phyloP scores from a whole-genome alignment of 2,329 filamentous ascomycete genomes.

The Aspergillus sp. region DNA sequence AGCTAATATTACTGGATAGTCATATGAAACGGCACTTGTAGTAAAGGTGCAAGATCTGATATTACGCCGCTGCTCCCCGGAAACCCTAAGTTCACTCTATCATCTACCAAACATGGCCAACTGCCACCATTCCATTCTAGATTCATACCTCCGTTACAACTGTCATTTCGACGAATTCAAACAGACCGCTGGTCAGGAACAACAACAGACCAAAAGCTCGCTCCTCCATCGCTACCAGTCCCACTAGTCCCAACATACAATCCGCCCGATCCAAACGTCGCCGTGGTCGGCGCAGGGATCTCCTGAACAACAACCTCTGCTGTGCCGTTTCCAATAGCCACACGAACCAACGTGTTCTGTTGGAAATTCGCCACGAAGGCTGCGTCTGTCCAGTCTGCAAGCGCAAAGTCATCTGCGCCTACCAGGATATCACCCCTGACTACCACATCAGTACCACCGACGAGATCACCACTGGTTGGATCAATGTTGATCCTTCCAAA shows the following conservation, averaged over 20 bases:
- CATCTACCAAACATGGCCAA: no score
- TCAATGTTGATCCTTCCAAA: neutral
- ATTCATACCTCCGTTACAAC: no score
- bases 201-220: neutral
- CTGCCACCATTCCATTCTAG: no score
- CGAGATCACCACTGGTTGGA: neutral
- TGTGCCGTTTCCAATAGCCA: neutral
- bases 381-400: neutral
- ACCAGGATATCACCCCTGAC: neutral
- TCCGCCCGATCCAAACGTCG: neutral
- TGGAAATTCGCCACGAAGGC: neutral
- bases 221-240: neutral
- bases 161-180: neutral
- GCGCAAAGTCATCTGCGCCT: neutral
- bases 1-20: no score
- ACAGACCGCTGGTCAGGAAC: neutral
- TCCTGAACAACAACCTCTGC: neutral
- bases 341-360: neutral
- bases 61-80: no score
- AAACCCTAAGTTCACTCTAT: no score
- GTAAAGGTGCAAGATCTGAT: no score
- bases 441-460: neutral
- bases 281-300: neutral
- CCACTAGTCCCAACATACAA: neutral
- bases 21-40: no score